Base-by-base conservation (phyloP, 768 basidiomycete species). In the Steccherinum ochraceum region DNA sequence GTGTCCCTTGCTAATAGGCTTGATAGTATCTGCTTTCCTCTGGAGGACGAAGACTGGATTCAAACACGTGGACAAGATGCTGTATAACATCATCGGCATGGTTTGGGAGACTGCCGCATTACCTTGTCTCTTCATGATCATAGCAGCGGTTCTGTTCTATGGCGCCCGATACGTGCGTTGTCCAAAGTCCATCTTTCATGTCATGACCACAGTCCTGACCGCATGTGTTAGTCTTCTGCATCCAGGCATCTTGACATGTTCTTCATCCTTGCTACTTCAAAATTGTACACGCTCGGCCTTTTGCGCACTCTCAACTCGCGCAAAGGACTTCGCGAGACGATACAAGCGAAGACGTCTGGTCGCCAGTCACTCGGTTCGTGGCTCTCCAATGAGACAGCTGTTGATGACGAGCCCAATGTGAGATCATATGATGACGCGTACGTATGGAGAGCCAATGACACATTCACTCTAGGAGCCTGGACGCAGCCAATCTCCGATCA, bases 231-330 rank as follows among this genome's bases (percentile, higher is more conserved):
- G 43, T 20, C 24, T 41, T 18, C 41, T 35, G 24, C 46, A 19
- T 24, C 49, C 23, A n/a, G 25, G 24, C 47, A 56, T 45, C 53
- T 60, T 45, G 59, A 56, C 25, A 58, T 78, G 4, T 72, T 79
- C 55, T 79, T 80, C 57, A 64, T 73, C 26, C 58, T 79, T 16
- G 60, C 76, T 45, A 75, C 76, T 2, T 77, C 77, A 30, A 80
- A 80, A 57, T 66, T 80, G 51, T 79, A 63, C 48, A 61, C 57
- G 12, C 54, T 64, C 18, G 64, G 60, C 25, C 51, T 65, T 20
- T 46, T 62, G 23, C 65, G 61, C n/a, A 64, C 57, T 5, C 49
- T 66, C n/a, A 65, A 67, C 53, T 59, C 63, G 45, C 61, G 68
- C 42, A 53, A 56, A 12, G 48, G 51, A 45, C 56, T 69, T 50